Base-by-base conservation (phyloP, 495 filamentous ascomycete genomes). In the Durotheca rogersii region DNA sequence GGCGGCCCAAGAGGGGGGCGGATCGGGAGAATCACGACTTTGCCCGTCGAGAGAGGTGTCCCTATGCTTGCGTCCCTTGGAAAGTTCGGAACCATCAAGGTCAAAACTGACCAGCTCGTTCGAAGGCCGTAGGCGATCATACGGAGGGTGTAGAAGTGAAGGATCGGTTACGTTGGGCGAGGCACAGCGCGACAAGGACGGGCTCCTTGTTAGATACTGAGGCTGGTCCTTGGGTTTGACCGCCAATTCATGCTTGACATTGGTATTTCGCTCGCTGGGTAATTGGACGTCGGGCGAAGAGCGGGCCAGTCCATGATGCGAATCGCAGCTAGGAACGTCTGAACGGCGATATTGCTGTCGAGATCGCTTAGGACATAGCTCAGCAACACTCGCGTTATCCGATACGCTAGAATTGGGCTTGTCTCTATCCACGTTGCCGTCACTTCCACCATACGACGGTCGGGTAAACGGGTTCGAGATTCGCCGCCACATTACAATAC, bases 381-480 rank as follows among this genome's bases (percentile, higher is more conserved):
- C 19, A 11, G 25, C 18, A 16, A 25, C 21, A 14, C 47, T 23
- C 10, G n/a, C 14, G 32, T 45, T 11, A 19, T 11, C 27, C 18
- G 34, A 14, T n/a, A 23, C 20, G 11, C 35, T 37, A n/a, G 42
- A 32, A n/a, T n/a, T 41, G 10, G 30, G 23, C 10, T 46, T 19
- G 0, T 41, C 45, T n/a, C 31, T 15, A 12, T 37, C 15, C 3
- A 36, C 11, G n/a, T 7, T 34, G 5, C n/a, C 21, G 16, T 41
- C 39, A 32, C 47, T 65, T 15, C 41, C 43, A 37, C 23, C 42
- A 16, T 59, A 45, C 6, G 41, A 32, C 11, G 60, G 42, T 18
- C 56, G 49, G 36, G 25, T 20, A 29, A 66, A 47, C 2, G 60
- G 45, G 25, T 34, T 60, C 11, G 62, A 66, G 5, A 66, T 62